These are phyloP conservation scores for Obelidium mucronatum DNA, from an alignment of 192 early-diverging fungal species.

Conservation along the genomic window DNA sequence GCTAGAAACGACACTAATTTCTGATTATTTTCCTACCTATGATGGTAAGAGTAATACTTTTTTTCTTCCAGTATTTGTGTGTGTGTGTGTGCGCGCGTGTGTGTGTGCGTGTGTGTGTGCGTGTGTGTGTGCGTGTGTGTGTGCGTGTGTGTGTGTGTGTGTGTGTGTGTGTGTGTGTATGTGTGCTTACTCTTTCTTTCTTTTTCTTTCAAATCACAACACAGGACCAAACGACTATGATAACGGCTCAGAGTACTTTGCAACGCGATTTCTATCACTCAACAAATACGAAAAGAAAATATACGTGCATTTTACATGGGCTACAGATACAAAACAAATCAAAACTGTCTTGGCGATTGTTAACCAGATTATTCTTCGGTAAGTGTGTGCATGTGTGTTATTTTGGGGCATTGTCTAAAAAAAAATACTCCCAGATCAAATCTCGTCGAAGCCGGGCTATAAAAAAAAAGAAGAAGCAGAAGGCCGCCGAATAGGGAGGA, in stretches of 20 bases:
- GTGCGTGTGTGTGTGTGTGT: too few relatives aligned
- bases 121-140: too few relatives aligned
- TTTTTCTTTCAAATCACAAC: background rate
- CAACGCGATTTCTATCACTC: constrained; percentile 49
- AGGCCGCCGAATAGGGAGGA: too few relatives aligned
- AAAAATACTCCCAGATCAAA: constrained; percentile 13
- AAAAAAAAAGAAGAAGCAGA: too few relatives aligned
- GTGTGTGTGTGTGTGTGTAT: too few relatives aligned
- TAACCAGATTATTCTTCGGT: constrained; percentile 58
- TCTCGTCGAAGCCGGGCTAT: constrained; percentile 15
- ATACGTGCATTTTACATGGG: constrained; percentile 69
- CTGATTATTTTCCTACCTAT: constrained; percentile 56
- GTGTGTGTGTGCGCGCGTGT: too few relatives aligned
- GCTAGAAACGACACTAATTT: constrained; percentile 43
- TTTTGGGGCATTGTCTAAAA: background rate
- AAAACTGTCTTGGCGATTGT: constrained; percentile 61
- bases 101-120: too few relatives aligned
- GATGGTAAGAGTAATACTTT: constrained; percentile 53
- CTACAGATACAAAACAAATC: constrained; percentile 67
- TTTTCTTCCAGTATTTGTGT: too few relatives aligned
- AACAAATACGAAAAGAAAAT: constrained; percentile 56
- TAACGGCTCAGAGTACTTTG: constrained; percentile 55
- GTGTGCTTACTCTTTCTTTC: background rate
- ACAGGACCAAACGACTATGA: constrained; percentile 60
- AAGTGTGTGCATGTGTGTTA: background rate